phyloP scores from a whole-genome alignment of 257 asterid species.

The Euphrasia confusa region DNA sequence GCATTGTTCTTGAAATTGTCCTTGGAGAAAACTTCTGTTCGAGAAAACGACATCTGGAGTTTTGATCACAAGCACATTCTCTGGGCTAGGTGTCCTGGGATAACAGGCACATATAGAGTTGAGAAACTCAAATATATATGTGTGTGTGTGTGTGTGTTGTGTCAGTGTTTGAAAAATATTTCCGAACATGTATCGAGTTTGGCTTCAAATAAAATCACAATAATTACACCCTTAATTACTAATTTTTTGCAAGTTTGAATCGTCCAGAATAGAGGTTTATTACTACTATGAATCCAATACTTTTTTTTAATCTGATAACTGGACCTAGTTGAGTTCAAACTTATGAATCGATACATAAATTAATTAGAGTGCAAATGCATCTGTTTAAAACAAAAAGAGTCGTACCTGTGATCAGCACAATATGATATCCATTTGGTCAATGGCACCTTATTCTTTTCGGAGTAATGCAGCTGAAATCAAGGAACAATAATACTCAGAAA shows the following conservation, averaged over 20 bases:
- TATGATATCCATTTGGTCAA: conserved; percentile 73
- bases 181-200: not conserved
- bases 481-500: conserved; percentile 22
- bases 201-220: not conserved
- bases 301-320: too few relatives aligned
- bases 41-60: conserved; percentile 67
- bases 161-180: not conserved
- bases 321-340: too few relatives aligned
- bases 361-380: not conserved
- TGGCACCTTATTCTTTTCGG: conserved; percentile 68
- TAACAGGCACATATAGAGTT: conserved; percentile 16
- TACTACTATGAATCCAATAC: too few relatives aligned
- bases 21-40: conserved; percentile 47
- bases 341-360: too few relatives aligned
- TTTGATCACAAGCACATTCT: conserved; percentile 68
- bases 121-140: not conserved
- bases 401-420: conserved; percentile 84
- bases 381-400: not conserved
- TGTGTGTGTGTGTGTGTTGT: not conserved
- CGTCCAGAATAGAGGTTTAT: too few relatives aligned
- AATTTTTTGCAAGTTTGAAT: too few relatives aligned
- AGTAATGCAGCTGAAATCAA: conserved; percentile 67
- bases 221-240: not conserved
- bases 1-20: conserved; percentile 54
- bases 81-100: conserved; percentile 70